Conservation (phyloP, 345 rosid genomes). For the Brassica juncea region DNA sequence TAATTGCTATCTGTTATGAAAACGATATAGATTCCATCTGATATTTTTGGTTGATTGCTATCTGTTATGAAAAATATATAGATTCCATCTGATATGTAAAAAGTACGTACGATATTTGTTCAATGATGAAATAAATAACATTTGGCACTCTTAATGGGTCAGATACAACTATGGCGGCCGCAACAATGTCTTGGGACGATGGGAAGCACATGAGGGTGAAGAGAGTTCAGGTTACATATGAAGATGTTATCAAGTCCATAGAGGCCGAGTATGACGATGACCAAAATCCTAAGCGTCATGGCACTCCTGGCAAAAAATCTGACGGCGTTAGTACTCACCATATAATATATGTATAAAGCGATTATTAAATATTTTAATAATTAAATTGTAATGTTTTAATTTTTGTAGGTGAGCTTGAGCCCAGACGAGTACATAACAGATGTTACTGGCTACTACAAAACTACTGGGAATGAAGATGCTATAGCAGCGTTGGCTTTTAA, state of each 20-base stretch:
- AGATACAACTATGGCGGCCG: slow-evolving; percentile 34
- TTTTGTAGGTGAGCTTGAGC: slow-evolving; percentile 30
- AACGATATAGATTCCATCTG: not conserved
- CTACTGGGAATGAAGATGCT: slow-evolving; percentile 31
- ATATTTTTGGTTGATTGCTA: too few species aligned
- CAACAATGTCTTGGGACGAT: slow-evolving; percentile 41
- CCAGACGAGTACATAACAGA: slow-evolving; percentile 43
- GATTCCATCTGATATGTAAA: not conserved
- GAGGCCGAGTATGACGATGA: slow-evolving; percentile 35
- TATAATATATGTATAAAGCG: not conserved
- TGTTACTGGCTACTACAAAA: slow-evolving; percentile 34
- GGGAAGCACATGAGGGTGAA: slow-evolving; percentile 42
- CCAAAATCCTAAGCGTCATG: slow-evolving; percentile 18
- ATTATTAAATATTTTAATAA: not conserved
- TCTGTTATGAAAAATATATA: not conserved
- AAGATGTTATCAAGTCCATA: slow-evolving; percentile 40
- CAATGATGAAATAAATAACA: not conserved
- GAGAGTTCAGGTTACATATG: slow-evolving; percentile 36
- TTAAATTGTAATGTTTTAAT: not conserved
- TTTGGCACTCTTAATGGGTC: not conserved
- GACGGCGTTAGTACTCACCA: slow-evolving; percentile 31
- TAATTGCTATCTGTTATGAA: not conserved
- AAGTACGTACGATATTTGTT: not conserved
- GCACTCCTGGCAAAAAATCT: slow-evolving; percentile 35
- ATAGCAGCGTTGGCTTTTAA: slow-evolving; percentile 38